Evolutionary conservation across 306 rosid genomes (phyloP).

Genomic region (Hippophae tibetana): DNA sequence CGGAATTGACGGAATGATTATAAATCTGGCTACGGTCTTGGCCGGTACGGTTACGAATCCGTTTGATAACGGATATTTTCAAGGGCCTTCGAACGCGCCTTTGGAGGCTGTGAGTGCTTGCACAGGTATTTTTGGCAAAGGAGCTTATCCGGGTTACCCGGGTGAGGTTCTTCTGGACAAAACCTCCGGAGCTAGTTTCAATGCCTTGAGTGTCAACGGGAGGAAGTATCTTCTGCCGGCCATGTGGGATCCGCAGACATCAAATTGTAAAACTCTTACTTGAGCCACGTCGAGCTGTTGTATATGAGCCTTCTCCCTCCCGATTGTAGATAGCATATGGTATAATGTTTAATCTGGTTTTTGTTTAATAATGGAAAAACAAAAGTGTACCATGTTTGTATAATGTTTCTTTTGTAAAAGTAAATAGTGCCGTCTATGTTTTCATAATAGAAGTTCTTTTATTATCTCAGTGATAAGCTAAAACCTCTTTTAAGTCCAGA

Average conservation of each 20-base stretch:
- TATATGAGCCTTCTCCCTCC: too few relatives aligned
- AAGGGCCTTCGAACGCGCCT: conserved; percentile 73
- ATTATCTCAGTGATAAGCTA: too few relatives aligned
- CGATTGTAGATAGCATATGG: too few relatives aligned
- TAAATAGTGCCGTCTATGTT: too few relatives aligned
- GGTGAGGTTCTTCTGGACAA: conserved; percentile 53
- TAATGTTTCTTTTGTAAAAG: too few relatives aligned
- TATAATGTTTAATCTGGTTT: too few relatives aligned
- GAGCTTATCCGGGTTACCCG: conserved; percentile 79
- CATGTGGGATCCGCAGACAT: conserved; percentile 86
- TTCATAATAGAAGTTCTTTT: too few relatives aligned
- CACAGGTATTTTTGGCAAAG: conserved; percentile 63
- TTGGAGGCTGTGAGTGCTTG: conserved; percentile 83
- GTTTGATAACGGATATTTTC: conserved; percentile 68
- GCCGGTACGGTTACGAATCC: conserved; percentile 96
- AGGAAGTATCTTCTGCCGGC: conserved; percentile 67
- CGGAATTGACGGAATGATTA: conserved; percentile 77
- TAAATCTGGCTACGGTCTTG: conserved; percentile 70
- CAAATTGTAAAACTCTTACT: conserved; percentile 58
- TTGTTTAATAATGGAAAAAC: too few relatives aligned
- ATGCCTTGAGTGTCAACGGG: conserved; percentile 62
- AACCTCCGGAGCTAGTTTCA: conserved; percentile 59
- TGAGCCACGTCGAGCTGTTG: conserved; percentile 15
- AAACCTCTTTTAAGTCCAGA: too few relatives aligned
- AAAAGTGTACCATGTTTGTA: too few relatives aligned